Evolutionary conservation across 2,329 filamentous ascomycete species (phyloP).

Genomic region (Coleophoma eucalyptorum): DNA sequence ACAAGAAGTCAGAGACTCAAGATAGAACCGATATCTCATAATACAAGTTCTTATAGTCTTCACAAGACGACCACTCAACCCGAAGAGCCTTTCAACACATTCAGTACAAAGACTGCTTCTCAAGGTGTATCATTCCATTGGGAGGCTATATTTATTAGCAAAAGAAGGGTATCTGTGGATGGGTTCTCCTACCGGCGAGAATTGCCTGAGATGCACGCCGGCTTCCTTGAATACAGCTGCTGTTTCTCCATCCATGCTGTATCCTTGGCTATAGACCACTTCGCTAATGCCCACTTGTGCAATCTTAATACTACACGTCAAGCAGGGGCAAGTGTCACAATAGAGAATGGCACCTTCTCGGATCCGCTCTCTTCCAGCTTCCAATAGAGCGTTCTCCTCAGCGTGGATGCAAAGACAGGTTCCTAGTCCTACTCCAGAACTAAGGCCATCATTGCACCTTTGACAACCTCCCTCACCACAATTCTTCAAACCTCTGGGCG

Average conservation of each 20-base stretch:
- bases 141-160: slow-evolving; percentile 43
- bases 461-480: slow-evolving; percentile 90
- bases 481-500: slow-evolving; percentile 83
- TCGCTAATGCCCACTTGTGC: slow-evolving; percentile 93
- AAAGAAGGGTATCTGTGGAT: not conserved
- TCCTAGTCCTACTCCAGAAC: slow-evolving; percentile 67
- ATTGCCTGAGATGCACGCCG: slow-evolving; percentile 82
- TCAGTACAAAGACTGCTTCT: slow-evolving; percentile 30
- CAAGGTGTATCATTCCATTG: slow-evolving; percentile 61
- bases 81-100: too few relatives aligned
- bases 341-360: slow-evolving; percentile 80
- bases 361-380: slow-evolving; percentile 89
- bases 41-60: too few relatives aligned
- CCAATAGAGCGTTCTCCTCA: slow-evolving; percentile 93
- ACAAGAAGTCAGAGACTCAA: too few relatives aligned
- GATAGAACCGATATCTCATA: too few relatives aligned
- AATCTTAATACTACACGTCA: slow-evolving; percentile 98
- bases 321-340: slow-evolving; percentile 93
- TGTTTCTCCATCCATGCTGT: slow-evolving; percentile 88
- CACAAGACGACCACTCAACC: too few relatives aligned
- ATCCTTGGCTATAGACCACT: slow-evolving; percentile 90
- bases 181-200: slow-evolving; percentile 65
- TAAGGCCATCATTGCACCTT: slow-evolving; percentile 75
- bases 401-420: slow-evolving; percentile 97
- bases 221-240: slow-evolving; percentile 79